Evolutionary conservation across 2,329 filamentous ascomycete genomes (phyloP).

Genomic region (Fusarium guadeloupense): DNA sequence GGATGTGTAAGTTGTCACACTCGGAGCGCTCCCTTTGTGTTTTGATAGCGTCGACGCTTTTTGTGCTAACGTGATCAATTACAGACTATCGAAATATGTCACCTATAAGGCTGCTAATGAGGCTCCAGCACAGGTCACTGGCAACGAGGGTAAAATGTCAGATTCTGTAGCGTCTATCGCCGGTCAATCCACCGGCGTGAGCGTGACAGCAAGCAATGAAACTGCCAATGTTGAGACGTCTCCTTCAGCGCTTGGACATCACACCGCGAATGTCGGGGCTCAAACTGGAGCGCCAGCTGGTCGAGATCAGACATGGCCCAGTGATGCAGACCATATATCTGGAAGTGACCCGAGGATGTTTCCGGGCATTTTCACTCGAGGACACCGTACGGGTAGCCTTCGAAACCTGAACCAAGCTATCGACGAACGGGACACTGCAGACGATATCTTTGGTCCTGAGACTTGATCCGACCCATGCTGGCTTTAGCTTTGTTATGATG

Average conservation of each 20-base stretch:
- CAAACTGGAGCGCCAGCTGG: conserved; percentile 28
- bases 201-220: conserved; percentile 6
- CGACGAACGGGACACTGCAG: conserved; percentile 33
- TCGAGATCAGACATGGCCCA: conserved; percentile 50
- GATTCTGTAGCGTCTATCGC: conserved; percentile 29
- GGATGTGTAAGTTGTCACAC: conserved; percentile 71
- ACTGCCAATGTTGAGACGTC: conserved; percentile 17
- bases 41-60: neutral
- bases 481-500: neutral
- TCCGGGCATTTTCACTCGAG: conserved; percentile 71
- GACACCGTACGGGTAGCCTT: conserved; percentile 55
- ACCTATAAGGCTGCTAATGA: conserved; percentile 46
- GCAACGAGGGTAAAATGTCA: conserved; percentile 24
- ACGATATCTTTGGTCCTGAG: conserved; percentile 33
- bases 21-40: neutral
- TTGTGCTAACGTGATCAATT: conserved; percentile 4
- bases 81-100: conserved; percentile 56
- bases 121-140: conserved; percentile 6
- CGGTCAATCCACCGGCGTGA: conserved; percentile 6
- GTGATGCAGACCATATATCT: conserved; percentile 58
- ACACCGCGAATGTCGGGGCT: conserved; percentile 30
- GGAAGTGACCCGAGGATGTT: conserved; percentile 75
- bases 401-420: conserved; percentile 43
- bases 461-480: conserved; percentile 10
- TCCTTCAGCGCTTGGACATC: conserved; percentile 16